Evolutionary conservation across 2,329 filamentous ascomycete genomes (phyloP), one percentile per base, ranked within the genome.

Genomic region (Arthroderma sp.): DNA sequence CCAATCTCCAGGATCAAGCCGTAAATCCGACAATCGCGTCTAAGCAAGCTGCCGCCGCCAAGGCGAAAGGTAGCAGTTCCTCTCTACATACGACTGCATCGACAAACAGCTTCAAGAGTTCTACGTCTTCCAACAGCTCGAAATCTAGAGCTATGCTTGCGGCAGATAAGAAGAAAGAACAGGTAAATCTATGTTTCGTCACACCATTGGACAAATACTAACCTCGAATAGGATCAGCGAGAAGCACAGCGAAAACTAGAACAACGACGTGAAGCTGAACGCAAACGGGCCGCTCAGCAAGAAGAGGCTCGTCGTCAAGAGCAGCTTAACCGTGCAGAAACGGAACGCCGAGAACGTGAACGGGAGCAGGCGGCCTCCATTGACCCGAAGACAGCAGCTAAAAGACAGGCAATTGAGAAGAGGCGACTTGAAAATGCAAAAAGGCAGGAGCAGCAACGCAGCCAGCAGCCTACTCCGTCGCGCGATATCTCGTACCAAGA

Each of bases 131-230:
- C n/a, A 66, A 64, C 30, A 71, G 69, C n/a, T 70, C 74, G 2
- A 78, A 80, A 42, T 75, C 80, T 0, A 85, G 83, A 58, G 82
- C 83, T 1, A 68, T 88, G 22, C 78, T 88, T 44, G 71, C 83
- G 40, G 85, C 82, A 2, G 83, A 85, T 34, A 82, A 80, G 57
- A 88, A 87, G 63, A 89, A 83, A 58, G 86, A 94, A 60, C 82
- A 80, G 55, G 68, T 68, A 57, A 49, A 53, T 53, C 38, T 28
- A 29, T 6, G 27, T 32, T 15, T 46, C n/a, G 29, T 50, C 47
- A 33, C 41, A 36, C 41, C 30, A 37, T 33, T 44, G 39, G 11
- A 2, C 10, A 15, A 38, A 36, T 40, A 10, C 34, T 46, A 40
- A 49, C 22, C 32, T 28, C 9, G 32, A 15, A 33, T 36, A 77